A percentile compares a stretch with the other conserved stretches of the same genome.
phyloP scores from a whole-genome alignment of 2,329 filamentous ascomycete genomes.

The Fusarium sp. region DNA sequence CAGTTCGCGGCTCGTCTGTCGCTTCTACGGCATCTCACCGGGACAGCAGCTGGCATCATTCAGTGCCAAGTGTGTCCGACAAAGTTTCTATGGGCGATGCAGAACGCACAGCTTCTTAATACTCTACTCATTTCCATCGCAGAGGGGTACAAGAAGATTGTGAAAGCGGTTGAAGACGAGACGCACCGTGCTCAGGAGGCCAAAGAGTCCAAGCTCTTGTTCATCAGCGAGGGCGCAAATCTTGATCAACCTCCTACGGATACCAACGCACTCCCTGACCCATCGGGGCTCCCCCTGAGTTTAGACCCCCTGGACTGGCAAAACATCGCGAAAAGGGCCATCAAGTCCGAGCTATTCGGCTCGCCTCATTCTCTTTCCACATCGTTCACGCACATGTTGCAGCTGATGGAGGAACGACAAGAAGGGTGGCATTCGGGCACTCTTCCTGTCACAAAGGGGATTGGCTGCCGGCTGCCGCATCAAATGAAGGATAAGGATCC shows the following conservation, averaged over 20 bases:
- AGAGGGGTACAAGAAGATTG: constrained; percentile 45
- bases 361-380: background rate
- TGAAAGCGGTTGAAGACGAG: constrained; percentile 41
- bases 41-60: constrained; percentile 32
- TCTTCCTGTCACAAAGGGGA: constrained; percentile 13
- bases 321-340: constrained; percentile 34
- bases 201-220: constrained; percentile 34
- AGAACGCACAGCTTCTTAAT: constrained; percentile 47
- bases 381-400: constrained; percentile 35
- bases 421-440: constrained; percentile 43
- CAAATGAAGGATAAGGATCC: constrained; percentile 41
- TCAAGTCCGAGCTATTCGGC: constrained; percentile 43
- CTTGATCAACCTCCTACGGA: background rate
- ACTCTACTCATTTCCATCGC: constrained; percentile 46
- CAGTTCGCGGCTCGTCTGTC: constrained; percentile 38
- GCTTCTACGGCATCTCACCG: constrained; percentile 36
- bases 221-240: constrained; percentile 28
- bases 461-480: constrained; percentile 16
- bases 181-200: constrained; percentile 32
- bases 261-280: background rate
- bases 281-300: constrained; percentile 23
- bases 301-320: constrained; percentile 41
- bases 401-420: constrained; percentile 47
- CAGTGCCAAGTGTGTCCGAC: constrained; percentile 44
- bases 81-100: constrained; percentile 48